Base-by-base conservation (phyloP, 2,329 filamentous ascomycete species). In the Stenocarpella maydis region DNA sequence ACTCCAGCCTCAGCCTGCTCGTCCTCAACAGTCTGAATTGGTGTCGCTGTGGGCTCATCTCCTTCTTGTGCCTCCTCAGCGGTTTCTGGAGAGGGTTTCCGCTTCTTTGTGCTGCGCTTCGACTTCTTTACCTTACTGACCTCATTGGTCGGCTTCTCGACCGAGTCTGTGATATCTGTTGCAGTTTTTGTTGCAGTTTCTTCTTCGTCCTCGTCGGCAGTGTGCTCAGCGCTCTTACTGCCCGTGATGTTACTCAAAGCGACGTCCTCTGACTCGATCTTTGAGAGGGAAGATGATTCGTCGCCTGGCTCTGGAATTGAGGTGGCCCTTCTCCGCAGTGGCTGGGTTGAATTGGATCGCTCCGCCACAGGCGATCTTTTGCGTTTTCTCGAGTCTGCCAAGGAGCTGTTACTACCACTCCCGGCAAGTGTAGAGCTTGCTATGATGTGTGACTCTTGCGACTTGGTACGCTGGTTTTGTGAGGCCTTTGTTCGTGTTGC, bases 261-360 rank as follows among this genome's bases (percentile, higher is more conserved):
- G 65, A 79, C 78, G 65, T 81, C 81, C 66, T 82, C 81, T 37
- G 79, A 76, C 37, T 79, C 76, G 28, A 76, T 71, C 5, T 75
- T 72, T 15, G 76, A 75, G 41, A 79, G 77, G 37, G 80, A 63
- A 72, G 77, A 65, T 69, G 75, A 75, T 21, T 81, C 81, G 49
- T 78, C 78, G 24, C 81, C 82, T 28, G 77, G 74, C 3, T 76
- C 77, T 41, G 76, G 79, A 52, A 85, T 79, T 9, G 86, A 86
- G 28, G 82, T 83, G n/a, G 83, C 82, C 69, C 87, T 85, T 77
- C 89, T 90, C 70, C 85, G 82, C 49, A 82, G 76, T 8, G 85
- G 85, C 72, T 85, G 83, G 31, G 84, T 83, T 1, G 79, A 74
- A 65, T 84, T 84, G 34, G 81, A 82, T 15, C 79, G 79, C 52